Percentiles rank a stretch among this genome's conserved stretches.
Evolutionary conservation across 1,139 yeast genomes (phyloP).

Genomic region (Debaryomyces coudertii): DNA sequence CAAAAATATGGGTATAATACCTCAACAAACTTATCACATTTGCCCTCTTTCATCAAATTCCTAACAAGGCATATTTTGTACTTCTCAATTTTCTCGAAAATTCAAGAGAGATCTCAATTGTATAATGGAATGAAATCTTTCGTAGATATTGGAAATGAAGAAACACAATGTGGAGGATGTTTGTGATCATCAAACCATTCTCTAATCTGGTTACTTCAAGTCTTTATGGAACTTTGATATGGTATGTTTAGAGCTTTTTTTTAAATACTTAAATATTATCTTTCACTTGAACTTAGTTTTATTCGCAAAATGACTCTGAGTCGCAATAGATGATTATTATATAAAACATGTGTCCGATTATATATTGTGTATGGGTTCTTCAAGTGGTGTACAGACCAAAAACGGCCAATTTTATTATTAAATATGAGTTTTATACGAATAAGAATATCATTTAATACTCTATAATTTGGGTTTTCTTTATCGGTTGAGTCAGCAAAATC

Average conservation of each 20-base stretch:
- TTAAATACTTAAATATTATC: too few species aligned
- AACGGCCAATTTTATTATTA: too few species aligned
- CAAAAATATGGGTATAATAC: slow-evolving; percentile 23
- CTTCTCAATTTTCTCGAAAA: slow-evolving; percentile 17
- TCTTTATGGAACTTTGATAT: background rate
- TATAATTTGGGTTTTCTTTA: slow-evolving; percentile 18
- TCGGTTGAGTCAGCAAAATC: slow-evolving; percentile 26
- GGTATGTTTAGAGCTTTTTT: background rate
- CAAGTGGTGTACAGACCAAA: too few species aligned
- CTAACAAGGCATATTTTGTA: slow-evolving; percentile 26
- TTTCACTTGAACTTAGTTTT: background rate
- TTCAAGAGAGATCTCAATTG: slow-evolving; percentile 4
- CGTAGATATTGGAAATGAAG: background rate
- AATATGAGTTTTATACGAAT: background rate
- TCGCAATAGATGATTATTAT: background rate
- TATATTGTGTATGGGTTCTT: background rate
- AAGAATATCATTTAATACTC: background rate
- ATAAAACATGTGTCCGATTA: too few species aligned
- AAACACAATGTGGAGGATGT: background rate
- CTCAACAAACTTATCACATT: slow-evolving; percentile 16
- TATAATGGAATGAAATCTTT: background rate
- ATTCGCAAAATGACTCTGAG: background rate
- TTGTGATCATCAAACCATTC: background rate
- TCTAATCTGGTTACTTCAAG: background rate
- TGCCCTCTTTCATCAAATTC: slow-evolving; percentile 16